Evolutionary conservation across 495 filamentous ascomycete genomes (phyloP).

Genomic region (Tuber brumale): DNA sequence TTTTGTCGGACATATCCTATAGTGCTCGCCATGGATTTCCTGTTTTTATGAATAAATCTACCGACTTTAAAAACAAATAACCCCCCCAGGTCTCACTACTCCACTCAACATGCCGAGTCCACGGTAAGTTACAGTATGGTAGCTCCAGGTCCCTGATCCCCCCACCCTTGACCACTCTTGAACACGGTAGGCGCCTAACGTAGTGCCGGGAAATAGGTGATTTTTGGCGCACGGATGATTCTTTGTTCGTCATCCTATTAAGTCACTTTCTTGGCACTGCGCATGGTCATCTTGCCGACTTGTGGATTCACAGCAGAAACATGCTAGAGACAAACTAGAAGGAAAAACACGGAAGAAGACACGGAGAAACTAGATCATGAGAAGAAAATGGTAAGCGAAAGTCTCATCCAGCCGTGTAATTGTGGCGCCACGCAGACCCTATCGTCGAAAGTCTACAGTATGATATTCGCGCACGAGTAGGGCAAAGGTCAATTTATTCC

Average conservation of each 20-base stretch:
- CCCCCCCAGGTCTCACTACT: neutral
- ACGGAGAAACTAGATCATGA: neutral
- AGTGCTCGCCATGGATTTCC: too few relatives aligned
- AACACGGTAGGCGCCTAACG: neutral
- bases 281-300: neutral
- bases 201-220: constrained; percentile 31
- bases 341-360: neutral
- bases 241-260: neutral
- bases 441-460: neutral
- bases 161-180: neutral
- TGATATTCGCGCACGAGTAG: neutral
- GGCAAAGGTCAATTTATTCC: neutral
- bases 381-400: neutral
- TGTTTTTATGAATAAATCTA: too few relatives aligned
- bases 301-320: neutral
- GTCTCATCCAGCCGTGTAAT: neutral
- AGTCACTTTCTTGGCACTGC: neutral
- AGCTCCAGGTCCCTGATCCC: neutral
- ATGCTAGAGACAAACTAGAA: neutral
- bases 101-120: neutral
- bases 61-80: neutral
- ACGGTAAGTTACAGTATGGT: neutral
- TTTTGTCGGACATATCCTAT: too few relatives aligned
- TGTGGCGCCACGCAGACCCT: neutral
- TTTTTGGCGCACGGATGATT: constrained; percentile 29